Conservation (phyloP, 148 eudicot species). For the Rhododendron henanense region DNA sequence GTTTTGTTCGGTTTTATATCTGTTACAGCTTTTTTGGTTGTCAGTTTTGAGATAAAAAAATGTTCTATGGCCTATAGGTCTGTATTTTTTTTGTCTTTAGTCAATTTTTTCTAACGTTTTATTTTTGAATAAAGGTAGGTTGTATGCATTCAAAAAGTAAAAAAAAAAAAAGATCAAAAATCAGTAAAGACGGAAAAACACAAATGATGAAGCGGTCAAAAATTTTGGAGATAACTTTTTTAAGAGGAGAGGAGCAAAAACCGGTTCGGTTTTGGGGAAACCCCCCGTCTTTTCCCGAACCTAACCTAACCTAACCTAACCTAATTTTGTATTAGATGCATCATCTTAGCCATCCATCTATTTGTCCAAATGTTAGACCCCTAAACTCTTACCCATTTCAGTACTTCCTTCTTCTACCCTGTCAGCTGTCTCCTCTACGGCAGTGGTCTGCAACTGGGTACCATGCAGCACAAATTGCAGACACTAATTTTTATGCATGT, state of each 20-base stretch:
- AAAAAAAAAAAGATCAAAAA: too few relatives aligned
- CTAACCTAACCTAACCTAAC: neutral
- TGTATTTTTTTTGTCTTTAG: neutral
- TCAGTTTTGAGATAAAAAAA: neutral
- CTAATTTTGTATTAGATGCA: neutral
- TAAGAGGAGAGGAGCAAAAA: too few relatives aligned
- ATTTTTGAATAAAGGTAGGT: too few relatives aligned
- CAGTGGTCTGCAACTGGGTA: too few relatives aligned
- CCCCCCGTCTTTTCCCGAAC: neutral
- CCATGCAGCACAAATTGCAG: too few relatives aligned
- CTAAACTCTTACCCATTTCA: neutral
- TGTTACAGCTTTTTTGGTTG: neutral
- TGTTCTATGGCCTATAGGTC: neutral
- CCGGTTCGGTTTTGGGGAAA: neutral
- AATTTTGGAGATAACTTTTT: neutral
- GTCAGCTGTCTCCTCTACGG: too few relatives aligned
- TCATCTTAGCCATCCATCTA: neutral
- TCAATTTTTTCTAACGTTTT: too few relatives aligned
- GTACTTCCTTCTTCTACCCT: too few relatives aligned
- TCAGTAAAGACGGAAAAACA: neutral
- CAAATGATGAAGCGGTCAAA: neutral
- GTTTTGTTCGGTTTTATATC: too few relatives aligned
- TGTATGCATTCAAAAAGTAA: too few relatives aligned
- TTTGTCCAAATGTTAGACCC: too few relatives aligned
- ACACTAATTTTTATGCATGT: neutral